Evolutionary conservation across 1,139 yeast genomes (phyloP), one percentile per base, ranked within the genome.

Genomic region (Hanseniaspora uvarum): DNA sequence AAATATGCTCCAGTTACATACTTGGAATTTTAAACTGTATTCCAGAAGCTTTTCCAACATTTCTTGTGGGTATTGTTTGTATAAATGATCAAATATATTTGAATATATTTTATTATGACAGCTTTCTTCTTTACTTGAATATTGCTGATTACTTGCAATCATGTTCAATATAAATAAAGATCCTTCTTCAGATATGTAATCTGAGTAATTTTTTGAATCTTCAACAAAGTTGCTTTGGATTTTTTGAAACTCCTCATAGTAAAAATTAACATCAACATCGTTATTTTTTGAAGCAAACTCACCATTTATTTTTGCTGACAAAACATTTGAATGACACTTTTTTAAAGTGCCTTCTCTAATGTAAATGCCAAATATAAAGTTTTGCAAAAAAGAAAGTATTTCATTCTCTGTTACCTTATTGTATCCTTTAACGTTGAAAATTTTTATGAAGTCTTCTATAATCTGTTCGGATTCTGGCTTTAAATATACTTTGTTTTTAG

Each of bases 291-390:
- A 12, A 16, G 31, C 43, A 31, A 38, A 37, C 16, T 28, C 45
- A 14, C 41, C 47, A 16, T 49, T 45, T 6, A 49, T 45, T 38
- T 36, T 49, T 11, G 53, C 31, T 18, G 47, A 24, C 3, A 43
- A n/a, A 12, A 49, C 37, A 36, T 24, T 49, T 12, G 47, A 34
- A 43, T 41, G 47, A 49, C 53, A 41, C 16, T 43, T 49, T 43
- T 49, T 49, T 3, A 49, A n/a, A 14, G 53, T 49, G 24, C 53
- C 53, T 19, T 49, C 53, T 49, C 53, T 49, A 5, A 43, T 37
- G 30, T 49, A 49, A 26, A 41, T 16, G 26, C 53, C 53, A 41
- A 43, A 49, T 2, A 49, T 26, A 41, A 49, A 41, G 26, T 43
- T 49, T 34, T 49, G 46, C 18, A 49, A 21, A 18, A 28, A 33